phyloP scores from a whole-genome alignment of 2,329 filamentous ascomycete genomes.

The Fusarium continuum region DNA sequence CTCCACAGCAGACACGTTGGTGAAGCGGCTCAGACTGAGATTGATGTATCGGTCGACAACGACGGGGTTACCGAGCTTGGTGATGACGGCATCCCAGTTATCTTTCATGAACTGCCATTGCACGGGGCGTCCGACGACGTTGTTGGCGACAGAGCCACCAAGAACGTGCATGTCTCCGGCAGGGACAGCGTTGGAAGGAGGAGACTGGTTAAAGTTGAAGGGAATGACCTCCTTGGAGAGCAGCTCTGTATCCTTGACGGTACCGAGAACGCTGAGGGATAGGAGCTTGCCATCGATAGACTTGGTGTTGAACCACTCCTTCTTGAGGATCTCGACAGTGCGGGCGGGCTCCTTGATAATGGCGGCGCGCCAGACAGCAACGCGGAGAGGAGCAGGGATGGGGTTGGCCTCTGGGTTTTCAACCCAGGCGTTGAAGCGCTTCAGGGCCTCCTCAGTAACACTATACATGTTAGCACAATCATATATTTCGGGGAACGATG shows the following conservation, averaged over 20 bases:
- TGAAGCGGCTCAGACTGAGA: conserved; percentile 80
- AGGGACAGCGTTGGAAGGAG: conserved; percentile 72
- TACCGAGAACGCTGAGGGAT: conserved; percentile 78
- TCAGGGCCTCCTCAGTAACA: conserved; percentile 76
- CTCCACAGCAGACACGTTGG: conserved; percentile 71
- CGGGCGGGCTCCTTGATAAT: conserved; percentile 75
- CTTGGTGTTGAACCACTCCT: conserved; percentile 83
- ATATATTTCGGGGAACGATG: neutral
- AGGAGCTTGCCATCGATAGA: conserved; percentile 94
- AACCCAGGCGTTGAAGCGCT: conserved; percentile 82
- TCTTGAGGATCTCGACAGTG: conserved; percentile 78
- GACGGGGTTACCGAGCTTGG: conserved; percentile 83
- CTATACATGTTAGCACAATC: conserved; percentile 52
- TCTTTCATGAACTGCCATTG: conserved; percentile 88
- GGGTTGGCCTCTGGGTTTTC: conserved; percentile 72
- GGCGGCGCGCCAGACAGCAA: conserved; percentile 81
- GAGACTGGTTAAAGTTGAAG: conserved; percentile 79
- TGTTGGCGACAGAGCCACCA: conserved; percentile 75
- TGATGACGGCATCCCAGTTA: conserved; percentile 79
- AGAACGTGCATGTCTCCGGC: conserved; percentile 89
- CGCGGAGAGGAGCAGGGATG: conserved; percentile 83
- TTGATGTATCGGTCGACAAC: conserved; percentile 90
- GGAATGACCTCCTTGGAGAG: conserved; percentile 71
- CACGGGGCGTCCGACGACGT: conserved; percentile 74
- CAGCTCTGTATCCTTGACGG: conserved; percentile 73